Evolutionary conservation across 1,284 basidiomycete genomes (phyloP).

Genomic region (Sphagnurus paluster): DNA sequence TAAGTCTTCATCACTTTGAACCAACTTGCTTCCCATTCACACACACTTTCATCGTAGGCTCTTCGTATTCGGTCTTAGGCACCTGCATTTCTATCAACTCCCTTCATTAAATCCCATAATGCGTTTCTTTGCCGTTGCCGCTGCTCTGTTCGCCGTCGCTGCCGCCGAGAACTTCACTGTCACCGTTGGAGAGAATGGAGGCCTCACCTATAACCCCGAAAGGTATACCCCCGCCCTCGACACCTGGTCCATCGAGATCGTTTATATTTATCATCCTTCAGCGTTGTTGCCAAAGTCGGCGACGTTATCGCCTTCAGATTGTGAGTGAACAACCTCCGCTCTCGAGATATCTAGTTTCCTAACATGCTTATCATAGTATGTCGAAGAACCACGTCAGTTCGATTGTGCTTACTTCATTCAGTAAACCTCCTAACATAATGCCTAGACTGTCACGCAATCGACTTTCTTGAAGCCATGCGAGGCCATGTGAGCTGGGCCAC

Average conservation of each 20-base stretch:
- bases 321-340: slow-evolving; percentile 23
- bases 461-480: slow-evolving; percentile 55
- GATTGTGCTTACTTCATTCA: neutral
- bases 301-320: slow-evolving; percentile 54
- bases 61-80: slow-evolving; percentile 8
- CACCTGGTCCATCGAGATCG: neutral
- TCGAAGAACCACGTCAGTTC: slow-evolving; percentile 40
- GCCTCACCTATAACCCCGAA: slow-evolving; percentile 35
- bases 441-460: slow-evolving; percentile 57
- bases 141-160: slow-evolving; percentile 41
- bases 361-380: slow-evolving; percentile 25
- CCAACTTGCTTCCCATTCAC: neutral
- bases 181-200: slow-evolving; percentile 45
- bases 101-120: slow-evolving; percentile 32
- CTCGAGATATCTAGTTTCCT: neutral
- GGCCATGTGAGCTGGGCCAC: slow-evolving; percentile 18
- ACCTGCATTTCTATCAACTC: slow-evolving; percentile 7
- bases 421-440: slow-evolving; percentile 1
- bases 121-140: slow-evolving; percentile 46
- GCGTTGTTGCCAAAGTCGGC: slow-evolving; percentile 46
- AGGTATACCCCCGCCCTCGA: slow-evolving; percentile 3
- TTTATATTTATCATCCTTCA: slow-evolving; percentile 14
- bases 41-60: slow-evolving; percentile 6
- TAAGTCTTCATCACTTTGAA: neutral
- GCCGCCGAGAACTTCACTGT: slow-evolving; percentile 41